Conservation (phyloP, 2,329 filamentous ascomycete species). For the Aspergillus brunneoviolaceus region DNA sequence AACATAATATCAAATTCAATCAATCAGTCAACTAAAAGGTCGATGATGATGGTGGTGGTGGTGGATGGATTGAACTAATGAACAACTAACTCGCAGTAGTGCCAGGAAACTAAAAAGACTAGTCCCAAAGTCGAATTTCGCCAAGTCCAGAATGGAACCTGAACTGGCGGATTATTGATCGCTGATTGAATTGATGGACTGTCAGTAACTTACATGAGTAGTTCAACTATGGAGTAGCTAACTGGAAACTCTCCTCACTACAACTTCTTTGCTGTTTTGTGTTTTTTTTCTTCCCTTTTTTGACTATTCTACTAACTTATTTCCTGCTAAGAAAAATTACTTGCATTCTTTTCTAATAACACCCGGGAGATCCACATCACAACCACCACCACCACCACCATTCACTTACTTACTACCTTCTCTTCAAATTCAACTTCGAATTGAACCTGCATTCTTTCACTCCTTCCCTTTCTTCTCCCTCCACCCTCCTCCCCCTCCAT, state of each 20-base stretch:
- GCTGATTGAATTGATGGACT: too few relatives aligned
- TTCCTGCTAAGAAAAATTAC: neutral
- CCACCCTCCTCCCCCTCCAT: slow-evolving; percentile 6
- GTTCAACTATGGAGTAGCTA: too few relatives aligned
- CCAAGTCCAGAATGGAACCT: neutral
- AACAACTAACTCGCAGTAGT: slow-evolving; percentile 2
- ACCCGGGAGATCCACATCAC: neutral
- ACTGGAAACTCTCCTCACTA: too few relatives aligned
- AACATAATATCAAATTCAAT: neutral
- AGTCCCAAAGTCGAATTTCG: neutral
- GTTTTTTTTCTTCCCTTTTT: too few relatives aligned
- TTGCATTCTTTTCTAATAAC: neutral
- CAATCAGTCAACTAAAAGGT: neutral
- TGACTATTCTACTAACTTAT: too few relatives aligned
- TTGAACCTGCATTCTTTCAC: neutral
- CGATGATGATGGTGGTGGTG: neutral
- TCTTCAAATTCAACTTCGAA: too few relatives aligned
- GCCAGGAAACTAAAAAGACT: neutral
- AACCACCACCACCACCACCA: neutral
- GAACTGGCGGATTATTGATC: too few relatives aligned
- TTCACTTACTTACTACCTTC: neutral
- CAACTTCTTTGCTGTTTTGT: too few relatives aligned
- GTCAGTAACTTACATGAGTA: too few relatives aligned
- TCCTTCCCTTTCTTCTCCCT: neutral
- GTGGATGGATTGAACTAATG: too few relatives aligned